These are phyloP conservation scores for Erythrophleum ivorense DNA, from an alignment of 331 rosid genomes.

Conservation along the genomic window DNA sequence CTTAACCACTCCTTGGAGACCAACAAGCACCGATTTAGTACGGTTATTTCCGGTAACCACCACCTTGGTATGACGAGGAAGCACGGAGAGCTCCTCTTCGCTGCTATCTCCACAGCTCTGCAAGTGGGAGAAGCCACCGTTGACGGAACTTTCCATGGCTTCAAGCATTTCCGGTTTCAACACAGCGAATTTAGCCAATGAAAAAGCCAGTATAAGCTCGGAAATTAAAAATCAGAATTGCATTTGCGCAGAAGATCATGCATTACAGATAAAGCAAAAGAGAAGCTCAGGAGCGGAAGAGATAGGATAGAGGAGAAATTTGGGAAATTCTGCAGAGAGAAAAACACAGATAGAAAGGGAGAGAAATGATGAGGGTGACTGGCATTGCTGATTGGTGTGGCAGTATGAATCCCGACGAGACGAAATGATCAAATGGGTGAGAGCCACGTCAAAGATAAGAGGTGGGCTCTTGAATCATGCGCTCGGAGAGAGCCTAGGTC, in stretches of 20 bases:
- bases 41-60: slow-evolving; percentile 97
- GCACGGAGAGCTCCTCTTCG: slow-evolving; percentile 96
- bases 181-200: not conserved
- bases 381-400: slow-evolving; percentile 71
- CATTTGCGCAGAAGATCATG: slow-evolving; percentile 66
- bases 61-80: slow-evolving; percentile 97
- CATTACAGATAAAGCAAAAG: slow-evolving; percentile 49
- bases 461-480: slow-evolving; percentile 54
- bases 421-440: slow-evolving; percentile 41
- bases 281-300: slow-evolving; percentile 46
- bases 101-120: slow-evolving; percentile 94
- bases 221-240: slow-evolving; percentile 44
- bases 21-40: slow-evolving; percentile 97
- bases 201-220: slow-evolving; percentile 11
- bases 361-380: slow-evolving; percentile 64
- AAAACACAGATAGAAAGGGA: slow-evolving; percentile 32
- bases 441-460: slow-evolving; percentile 57
- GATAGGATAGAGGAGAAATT: slow-evolving; percentile 51
- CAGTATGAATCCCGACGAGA: slow-evolving; percentile 92
- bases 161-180: slow-evolving; percentile 67
- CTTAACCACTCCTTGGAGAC: slow-evolving; percentile 96
- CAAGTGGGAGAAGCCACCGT: slow-evolving; percentile 85
- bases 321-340: slow-evolving; percentile 53
- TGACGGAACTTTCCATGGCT: slow-evolving; percentile 87
- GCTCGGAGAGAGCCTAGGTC: slow-evolving; percentile 40